These are phyloP conservation scores for Spergularia bocconei DNA, from an alignment of 148 eudicot genomes.

Conservation along the genomic window DNA sequence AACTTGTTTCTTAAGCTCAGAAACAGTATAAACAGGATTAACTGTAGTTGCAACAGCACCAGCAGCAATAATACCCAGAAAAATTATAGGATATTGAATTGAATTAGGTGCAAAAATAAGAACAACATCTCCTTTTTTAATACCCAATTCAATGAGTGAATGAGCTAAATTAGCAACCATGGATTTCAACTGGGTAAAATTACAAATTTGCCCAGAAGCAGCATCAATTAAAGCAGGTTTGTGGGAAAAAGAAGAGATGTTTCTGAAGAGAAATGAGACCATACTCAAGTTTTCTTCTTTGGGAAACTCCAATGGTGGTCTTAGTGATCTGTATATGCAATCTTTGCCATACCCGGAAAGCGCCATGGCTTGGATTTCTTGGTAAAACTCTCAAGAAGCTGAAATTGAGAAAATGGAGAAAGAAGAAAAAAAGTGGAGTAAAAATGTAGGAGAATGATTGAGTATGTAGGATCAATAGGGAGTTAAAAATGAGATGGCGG, in stretches of 20 bases:
- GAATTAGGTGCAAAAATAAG: slow-evolving; percentile 69
- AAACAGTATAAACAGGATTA: slow-evolving; percentile 58
- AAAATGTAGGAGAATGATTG: too few relatives aligned
- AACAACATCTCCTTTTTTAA: slow-evolving; percentile 56
- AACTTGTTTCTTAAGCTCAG: slow-evolving; percentile 56
- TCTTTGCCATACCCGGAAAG: slow-evolving; percentile 69
- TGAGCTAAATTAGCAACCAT: slow-evolving; percentile 47
- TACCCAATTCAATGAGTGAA: slow-evolving; percentile 43
- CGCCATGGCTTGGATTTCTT: slow-evolving; percentile 33
- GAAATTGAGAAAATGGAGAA: too few relatives aligned
- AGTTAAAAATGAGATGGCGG: too few relatives aligned
- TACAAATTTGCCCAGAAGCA: slow-evolving; percentile 45
- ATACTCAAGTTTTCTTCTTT: slow-evolving; percentile 38
- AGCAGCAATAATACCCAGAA: slow-evolving; percentile 49
- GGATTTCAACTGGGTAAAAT: slow-evolving; percentile 47
- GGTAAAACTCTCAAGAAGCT: too few relatives aligned
- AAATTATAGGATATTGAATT: slow-evolving; percentile 48
- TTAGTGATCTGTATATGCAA: slow-evolving; percentile 50
- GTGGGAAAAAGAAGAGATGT: slow-evolving; percentile 39
- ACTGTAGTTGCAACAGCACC: slow-evolving; percentile 72
- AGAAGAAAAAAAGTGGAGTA: too few relatives aligned
- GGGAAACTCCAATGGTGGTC: slow-evolving; percentile 47
- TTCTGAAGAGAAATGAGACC: slow-evolving; percentile 62
- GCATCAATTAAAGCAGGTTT: slow-evolving; percentile 61
- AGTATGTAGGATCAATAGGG: too few relatives aligned